Evolutionary conservation across 257 asterid species (phyloP).

Genomic region (Solanum peruvianum): DNA sequence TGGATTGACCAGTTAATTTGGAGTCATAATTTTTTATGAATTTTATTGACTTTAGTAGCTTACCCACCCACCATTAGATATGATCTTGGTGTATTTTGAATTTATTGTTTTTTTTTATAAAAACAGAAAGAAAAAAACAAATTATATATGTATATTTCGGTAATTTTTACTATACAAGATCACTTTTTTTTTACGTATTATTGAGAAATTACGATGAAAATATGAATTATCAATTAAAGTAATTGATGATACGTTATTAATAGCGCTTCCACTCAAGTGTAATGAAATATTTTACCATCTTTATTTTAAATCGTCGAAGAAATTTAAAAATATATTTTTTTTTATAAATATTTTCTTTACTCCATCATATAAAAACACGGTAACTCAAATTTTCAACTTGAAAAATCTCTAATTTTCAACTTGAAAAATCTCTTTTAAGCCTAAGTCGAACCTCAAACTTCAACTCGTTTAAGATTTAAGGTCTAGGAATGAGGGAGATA

Average conservation of each 20-base stretch:
- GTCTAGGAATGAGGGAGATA: not conserved
- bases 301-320: not conserved
- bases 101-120: no score
- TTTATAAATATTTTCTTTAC: no score
- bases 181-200: not conserved
- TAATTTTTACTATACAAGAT: not conserved
- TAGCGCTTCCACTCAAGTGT: not conserved
- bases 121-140: not conserved
- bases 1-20: not conserved
- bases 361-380: not conserved
- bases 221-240: not conserved
- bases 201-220: not conserved
- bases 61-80: not conserved
- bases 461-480: not conserved
- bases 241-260: not conserved
- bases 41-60: not conserved
- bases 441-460: no score
- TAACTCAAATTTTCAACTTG: not conserved
- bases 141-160: not conserved
- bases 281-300: not conserved
- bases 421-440: not conserved
- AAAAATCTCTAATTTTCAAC: not conserved
- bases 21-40: not conserved
- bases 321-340: not conserved
- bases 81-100: not conserved